Conservation (phyloP, 2,329 filamentous ascomycete genomes). For the Aciculosporium take region DNA sequence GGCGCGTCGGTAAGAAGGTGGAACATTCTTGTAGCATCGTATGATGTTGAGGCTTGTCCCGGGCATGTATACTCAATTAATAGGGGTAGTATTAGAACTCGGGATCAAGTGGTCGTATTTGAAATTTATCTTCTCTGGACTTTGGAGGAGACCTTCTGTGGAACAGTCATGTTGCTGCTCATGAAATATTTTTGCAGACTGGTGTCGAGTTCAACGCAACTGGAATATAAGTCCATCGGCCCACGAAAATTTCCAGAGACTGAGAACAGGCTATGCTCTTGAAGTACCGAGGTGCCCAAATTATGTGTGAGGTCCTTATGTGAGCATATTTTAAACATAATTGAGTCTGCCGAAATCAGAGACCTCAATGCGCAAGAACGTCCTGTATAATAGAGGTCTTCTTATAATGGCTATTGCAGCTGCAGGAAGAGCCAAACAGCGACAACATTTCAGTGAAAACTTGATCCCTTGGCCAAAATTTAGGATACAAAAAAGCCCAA, state of each 20-base stretch:
- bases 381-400: too few species aligned
- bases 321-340: too few species aligned
- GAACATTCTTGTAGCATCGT: too few species aligned
- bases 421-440: neutral
- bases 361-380: too few species aligned
- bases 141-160: constrained; percentile 2
- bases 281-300: neutral
- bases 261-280: neutral
- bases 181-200: constrained; percentile 4
- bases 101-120: neutral
- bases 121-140: constrained; percentile 1
- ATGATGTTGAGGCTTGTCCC: too few species aligned
- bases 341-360: too few species aligned
- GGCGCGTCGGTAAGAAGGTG: too few species aligned
- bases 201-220: neutral
- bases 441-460: neutral
- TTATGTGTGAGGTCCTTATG: too few species aligned
- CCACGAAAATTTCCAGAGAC: neutral
- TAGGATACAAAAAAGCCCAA: neutral
- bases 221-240: too few species aligned
- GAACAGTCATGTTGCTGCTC: neutral
- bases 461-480: neutral
- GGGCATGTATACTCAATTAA: too few species aligned
- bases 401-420: neutral
- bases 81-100: too few species aligned